A percentile compares a stretch with the other conserved stretches of the same genome.
Conservation (phyloP, 805 yeast genomes). For the Lipomyces oligophaga region DNA sequence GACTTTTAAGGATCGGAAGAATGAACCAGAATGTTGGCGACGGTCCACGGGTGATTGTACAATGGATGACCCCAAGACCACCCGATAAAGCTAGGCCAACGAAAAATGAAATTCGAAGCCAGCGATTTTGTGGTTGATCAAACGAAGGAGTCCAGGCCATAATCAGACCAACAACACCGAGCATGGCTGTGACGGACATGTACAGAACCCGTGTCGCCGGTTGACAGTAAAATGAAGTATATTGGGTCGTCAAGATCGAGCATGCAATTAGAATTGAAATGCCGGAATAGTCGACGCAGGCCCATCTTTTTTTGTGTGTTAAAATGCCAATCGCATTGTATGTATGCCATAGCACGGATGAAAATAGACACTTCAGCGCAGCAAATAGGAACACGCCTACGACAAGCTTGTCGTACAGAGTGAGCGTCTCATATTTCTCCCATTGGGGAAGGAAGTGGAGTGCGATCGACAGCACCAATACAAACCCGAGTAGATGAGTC, state of each 20-base stretch:
- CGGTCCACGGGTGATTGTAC: conserved; percentile 55
- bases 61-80: conserved; percentile 55
- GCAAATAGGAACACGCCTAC: conserved; percentile 65
- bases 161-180: conserved; percentile 68
- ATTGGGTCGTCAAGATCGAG: conserved; percentile 81
- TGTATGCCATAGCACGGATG: conserved; percentile 89
- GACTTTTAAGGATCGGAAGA: conserved; percentile 65
- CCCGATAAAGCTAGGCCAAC: conserved; percentile 76
- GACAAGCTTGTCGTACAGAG: conserved; percentile 45
- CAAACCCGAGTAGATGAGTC: conserved; percentile 78
- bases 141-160: conserved; percentile 92
- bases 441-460: conserved; percentile 62
- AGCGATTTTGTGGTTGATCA: conserved; percentile 81
- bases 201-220: conserved; percentile 49
- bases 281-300: conserved; percentile 94
- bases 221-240: conserved; percentile 64
- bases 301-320: conserved; percentile 60
- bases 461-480: conserved; percentile 54
- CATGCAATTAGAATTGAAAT: conserved; percentile 87
- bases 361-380: conserved; percentile 68
- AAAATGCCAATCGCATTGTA: conserved; percentile 72
- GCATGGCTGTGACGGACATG: conserved; percentile 56
- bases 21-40: conserved; percentile 51
- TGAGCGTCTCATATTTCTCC: conserved; percentile 43
- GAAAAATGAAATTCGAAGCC: conserved; percentile 74